A percentile compares a stretch with the other conserved stretches of the same genome.
phyloP scores from a whole-genome alignment of 257 asterid species.

The Dorcoceras hygrometricum region DNA sequence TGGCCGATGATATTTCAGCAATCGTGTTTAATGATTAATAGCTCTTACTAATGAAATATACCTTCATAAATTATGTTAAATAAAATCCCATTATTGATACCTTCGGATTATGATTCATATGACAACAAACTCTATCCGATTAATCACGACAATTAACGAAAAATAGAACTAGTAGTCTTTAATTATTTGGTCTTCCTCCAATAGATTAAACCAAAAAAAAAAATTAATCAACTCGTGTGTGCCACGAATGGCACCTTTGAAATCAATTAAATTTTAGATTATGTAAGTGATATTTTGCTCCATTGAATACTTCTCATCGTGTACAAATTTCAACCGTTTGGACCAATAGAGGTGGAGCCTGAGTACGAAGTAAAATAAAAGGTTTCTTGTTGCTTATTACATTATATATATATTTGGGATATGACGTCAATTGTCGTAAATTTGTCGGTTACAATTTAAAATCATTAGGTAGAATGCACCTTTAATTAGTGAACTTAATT shows the following conservation, averaged over 20 bases:
- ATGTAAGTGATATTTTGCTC: constrained; percentile 24
- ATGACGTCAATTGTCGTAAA: constrained; percentile 42
- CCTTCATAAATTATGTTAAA: too few species aligned
- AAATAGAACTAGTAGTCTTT: constrained; percentile 26
- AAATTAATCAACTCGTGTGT: constrained; percentile 31
- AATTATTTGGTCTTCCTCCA: constrained; percentile 28
- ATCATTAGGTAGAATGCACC: constrained; percentile 82
- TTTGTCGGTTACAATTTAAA: constrained; percentile 63
- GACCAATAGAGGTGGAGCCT: constrained; percentile 53
- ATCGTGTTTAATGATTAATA: too few species aligned
- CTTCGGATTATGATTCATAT: too few species aligned
- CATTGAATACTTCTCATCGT: constrained; percentile 18
- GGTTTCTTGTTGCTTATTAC: constrained; percentile 43
- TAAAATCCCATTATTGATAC: too few species aligned
- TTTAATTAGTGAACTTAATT: constrained; percentile 38
- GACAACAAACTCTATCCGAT: too few species aligned
- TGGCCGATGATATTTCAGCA: too few species aligned
- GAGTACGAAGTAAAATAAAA: constrained; percentile 48
- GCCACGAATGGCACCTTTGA: constrained; percentile 69
- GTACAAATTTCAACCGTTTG: constrained; percentile 55
- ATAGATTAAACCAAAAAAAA: constrained; percentile 16
- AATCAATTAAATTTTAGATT: constrained; percentile 33
- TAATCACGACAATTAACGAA: constrained; percentile 18
- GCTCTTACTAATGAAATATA: too few species aligned
- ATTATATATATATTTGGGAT: constrained; percentile 41